Percentiles rank a stretch among this genome's conserved stretches.
Evolutionary conservation across 2,329 filamentous ascomycete species (phyloP).

Genomic region (Diaporthe caulivora): DNA sequence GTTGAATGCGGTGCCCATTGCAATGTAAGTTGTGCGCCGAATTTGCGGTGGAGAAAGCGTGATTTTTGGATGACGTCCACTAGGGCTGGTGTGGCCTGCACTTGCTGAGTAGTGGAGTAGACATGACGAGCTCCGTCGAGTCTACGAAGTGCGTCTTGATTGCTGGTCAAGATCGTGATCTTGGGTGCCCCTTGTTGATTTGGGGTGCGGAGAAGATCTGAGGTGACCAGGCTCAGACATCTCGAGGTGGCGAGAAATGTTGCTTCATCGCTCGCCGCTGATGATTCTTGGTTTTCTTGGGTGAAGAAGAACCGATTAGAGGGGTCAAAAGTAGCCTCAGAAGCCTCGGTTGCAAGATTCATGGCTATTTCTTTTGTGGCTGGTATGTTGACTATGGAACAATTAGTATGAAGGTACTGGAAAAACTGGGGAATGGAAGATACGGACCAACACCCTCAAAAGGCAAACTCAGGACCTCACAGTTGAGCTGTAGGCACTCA

Average conservation of each 20-base stretch:
- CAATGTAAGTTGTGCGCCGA: not conserved
- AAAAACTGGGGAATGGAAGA: not conserved
- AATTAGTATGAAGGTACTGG: not conserved
- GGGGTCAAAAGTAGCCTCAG: slow-evolving; percentile 1
- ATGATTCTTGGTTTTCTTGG: not conserved
- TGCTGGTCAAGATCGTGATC: not conserved
- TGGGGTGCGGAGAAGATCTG: not conserved
- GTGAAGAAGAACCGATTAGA: not conserved
- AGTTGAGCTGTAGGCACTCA: not conserved
- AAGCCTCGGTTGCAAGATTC: not conserved
- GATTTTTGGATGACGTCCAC: not conserved
- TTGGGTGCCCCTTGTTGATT: not conserved
- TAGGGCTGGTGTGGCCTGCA: not conserved
- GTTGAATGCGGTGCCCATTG: not conserved
- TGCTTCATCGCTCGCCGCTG: not conserved
- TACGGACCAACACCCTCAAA: not conserved
- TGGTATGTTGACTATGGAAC: not conserved
- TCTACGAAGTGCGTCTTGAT: not conserved
- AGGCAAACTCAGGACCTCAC: not conserved
- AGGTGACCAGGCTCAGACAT: not conserved
- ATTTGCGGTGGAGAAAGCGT: not conserved
- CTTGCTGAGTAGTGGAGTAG: not conserved
- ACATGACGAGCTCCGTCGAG: not conserved
- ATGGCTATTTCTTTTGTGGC: slow-evolving; percentile 5
- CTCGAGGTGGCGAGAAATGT: not conserved